Conservation (phyloP, 352 stramenopile genomes). For the Phytophthora sp. region DNA sequence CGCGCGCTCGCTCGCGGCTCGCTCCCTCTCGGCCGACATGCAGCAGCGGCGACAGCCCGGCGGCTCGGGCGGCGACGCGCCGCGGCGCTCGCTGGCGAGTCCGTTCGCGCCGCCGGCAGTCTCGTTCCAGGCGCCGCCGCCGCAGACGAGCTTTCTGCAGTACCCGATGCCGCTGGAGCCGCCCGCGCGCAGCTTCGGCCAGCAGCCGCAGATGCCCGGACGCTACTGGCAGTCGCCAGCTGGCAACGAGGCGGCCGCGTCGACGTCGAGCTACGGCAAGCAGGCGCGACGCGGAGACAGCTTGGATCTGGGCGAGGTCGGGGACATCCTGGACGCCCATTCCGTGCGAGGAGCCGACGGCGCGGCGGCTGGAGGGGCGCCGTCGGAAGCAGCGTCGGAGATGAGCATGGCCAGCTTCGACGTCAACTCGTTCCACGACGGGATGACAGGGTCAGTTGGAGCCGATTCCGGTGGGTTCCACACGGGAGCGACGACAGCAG, state of each 20-base stretch:
- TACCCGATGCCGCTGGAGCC: conserved; percentile 38
- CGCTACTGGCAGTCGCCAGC: conserved; percentile 33
- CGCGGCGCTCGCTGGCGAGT: conserved; percentile 21
- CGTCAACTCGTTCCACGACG: conserved; percentile 41
- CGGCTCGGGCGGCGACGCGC: neutral
- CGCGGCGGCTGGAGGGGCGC: neutral
- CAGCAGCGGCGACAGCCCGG: conserved; percentile 17
- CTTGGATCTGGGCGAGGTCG: conserved; percentile 45
- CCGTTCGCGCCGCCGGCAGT: conserved; percentile 10
- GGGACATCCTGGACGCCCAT: conserved; percentile 42
- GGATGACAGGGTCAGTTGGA: conserved; percentile 6
- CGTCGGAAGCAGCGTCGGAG: conserved; percentile 25
- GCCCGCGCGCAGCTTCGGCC: conserved; percentile 32
- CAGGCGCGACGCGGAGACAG: conserved; percentile 24
- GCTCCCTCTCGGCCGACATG: conserved; percentile 5
- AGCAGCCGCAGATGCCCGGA: conserved; percentile 27
- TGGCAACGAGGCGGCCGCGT: conserved; percentile 13
- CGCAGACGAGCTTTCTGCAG: conserved; percentile 30
- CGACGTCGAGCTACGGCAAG: conserved; percentile 17
- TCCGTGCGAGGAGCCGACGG: neutral
- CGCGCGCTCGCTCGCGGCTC: neutral
- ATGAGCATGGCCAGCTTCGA: conserved; percentile 46
- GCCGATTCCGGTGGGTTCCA: neutral
- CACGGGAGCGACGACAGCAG: neutral
- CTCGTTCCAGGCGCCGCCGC: conserved; percentile 11